phyloP scores from a whole-genome alignment of 352 stramenopile species.

The Globisporangium okanoganense region DNA sequence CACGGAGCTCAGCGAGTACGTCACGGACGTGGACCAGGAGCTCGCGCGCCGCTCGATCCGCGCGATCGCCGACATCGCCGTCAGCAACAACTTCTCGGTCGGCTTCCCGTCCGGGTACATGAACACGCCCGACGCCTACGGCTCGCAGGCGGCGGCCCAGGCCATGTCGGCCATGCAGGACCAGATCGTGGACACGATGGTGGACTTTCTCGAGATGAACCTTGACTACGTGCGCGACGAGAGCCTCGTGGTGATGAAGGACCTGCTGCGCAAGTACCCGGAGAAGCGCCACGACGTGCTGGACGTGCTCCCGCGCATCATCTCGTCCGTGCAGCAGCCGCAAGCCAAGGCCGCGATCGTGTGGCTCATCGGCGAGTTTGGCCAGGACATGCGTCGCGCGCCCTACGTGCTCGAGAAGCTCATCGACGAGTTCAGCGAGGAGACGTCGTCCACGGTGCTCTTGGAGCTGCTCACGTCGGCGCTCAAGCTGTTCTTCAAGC shows the following conservation, averaged over 20 bases:
- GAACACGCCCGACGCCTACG: constrained; percentile 62
- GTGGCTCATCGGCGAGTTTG: constrained; percentile 97
- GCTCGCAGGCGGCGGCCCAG: constrained; percentile 57
- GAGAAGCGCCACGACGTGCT: constrained; percentile 91
- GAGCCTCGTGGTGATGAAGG: constrained; percentile 94
- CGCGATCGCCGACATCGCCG: constrained; percentile 92
- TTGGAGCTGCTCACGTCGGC: constrained; percentile 94
- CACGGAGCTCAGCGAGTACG: constrained; percentile 96
- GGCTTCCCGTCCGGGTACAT: constrained; percentile 32
- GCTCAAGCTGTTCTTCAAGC: constrained; percentile 98
- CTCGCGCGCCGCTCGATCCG: constrained; percentile 91
- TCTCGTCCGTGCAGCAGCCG: constrained; percentile 66
- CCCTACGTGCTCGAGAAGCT: constrained; percentile 97
- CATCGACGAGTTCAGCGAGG: constrained; percentile 91
- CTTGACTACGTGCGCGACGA: constrained; percentile 96
- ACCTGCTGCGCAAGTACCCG: constrained; percentile 96
- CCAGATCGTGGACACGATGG: constrained; percentile 90
- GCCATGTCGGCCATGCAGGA: constrained; percentile 75
- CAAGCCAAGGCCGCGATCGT: constrained; percentile 93
- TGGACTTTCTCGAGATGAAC: constrained; percentile 97
- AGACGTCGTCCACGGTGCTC: constrained; percentile 88
- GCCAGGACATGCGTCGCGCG: constrained; percentile 88
- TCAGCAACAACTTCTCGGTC: constrained; percentile 71
- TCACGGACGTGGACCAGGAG: constrained; percentile 92
- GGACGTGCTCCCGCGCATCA: constrained; percentile 73